These are phyloP conservation scores for Clarireedia sp. DNA, from an alignment of 2,329 filamentous ascomycete species.

Conservation along the genomic window DNA sequence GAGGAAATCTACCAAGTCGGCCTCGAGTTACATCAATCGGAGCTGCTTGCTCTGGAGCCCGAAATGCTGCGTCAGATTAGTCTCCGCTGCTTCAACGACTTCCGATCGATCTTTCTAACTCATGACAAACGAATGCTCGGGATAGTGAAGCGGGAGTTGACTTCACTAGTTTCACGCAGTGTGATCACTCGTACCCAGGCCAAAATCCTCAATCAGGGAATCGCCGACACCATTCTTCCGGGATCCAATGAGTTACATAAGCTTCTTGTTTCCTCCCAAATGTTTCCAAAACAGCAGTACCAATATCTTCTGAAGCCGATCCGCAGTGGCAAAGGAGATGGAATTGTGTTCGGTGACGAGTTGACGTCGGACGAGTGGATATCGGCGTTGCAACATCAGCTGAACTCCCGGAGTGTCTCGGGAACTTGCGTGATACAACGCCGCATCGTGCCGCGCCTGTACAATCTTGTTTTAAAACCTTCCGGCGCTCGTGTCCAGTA, in stretches of 20 bases:
- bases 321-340: background rate
- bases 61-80: conserved; percentile 25
- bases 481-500: background rate
- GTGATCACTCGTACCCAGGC: background rate
- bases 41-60: conserved; percentile 19
- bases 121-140: conserved; percentile 31
- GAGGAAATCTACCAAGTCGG: conserved; percentile 23
- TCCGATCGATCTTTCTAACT: conserved; percentile 27
- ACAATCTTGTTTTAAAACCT: background rate
- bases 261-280: background rate
- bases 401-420: background rate
- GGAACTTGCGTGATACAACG: background rate
- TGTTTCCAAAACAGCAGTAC: background rate
- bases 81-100: conserved; percentile 28
- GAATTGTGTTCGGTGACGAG: background rate
- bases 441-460: background rate
- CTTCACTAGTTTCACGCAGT: conserved; percentile 17
- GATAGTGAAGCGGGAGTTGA: conserved; percentile 26
- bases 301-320: background rate
- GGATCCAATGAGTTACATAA: background rate
- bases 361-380: background rate
- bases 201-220: background rate
- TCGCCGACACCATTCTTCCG: background rate
- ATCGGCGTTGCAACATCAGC: background rate
- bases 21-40: conserved; percentile 28